phyloP scores from a whole-genome alignment of 192 early-diverging fungal species.

The Entomortierella chlamydospora region DNA sequence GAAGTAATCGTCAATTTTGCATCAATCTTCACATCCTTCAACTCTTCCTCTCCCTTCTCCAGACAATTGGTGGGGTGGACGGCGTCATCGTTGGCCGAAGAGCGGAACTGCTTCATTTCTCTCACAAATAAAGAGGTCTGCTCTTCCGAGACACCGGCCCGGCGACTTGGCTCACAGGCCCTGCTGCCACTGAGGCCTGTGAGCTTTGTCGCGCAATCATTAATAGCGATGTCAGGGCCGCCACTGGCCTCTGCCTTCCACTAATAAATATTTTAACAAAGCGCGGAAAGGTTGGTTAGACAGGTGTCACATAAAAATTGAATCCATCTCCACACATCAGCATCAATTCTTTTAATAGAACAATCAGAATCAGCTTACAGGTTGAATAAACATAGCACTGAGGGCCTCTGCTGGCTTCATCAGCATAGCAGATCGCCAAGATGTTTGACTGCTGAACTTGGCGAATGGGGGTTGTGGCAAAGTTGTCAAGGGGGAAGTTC shows the following conservation, averaged over 20 bases:
- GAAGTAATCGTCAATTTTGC: slow-evolving; percentile 44
- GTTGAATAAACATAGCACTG: slow-evolving; percentile 54
- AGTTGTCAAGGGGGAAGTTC: slow-evolving; percentile 44
- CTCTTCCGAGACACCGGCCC: slow-evolving; percentile 25
- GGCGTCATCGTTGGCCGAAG: slow-evolving; percentile 10
- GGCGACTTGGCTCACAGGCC: slow-evolving; percentile 48
- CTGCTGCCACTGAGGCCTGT: slow-evolving; percentile 51
- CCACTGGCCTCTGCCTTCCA: slow-evolving; percentile 55
- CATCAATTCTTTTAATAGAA: not conserved
- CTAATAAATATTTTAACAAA: too few relatives aligned
- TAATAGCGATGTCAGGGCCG: slow-evolving; percentile 50
- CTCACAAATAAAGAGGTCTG: slow-evolving; percentile 29
- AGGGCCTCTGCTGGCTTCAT: slow-evolving; percentile 41
- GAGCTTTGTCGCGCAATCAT: slow-evolving; percentile 51
- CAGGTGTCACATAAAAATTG: not conserved
- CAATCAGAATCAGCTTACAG: too few relatives aligned
- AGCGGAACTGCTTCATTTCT: slow-evolving; percentile 36
- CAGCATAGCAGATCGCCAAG: slow-evolving; percentile 39
- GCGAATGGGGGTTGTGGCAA: slow-evolving; percentile 19
- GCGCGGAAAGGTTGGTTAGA: too few relatives aligned
- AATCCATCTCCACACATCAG: not conserved
- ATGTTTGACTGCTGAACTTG: slow-evolving; percentile 27
- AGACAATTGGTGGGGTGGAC: slow-evolving; percentile 12
- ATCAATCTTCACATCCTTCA: slow-evolving; percentile 21
- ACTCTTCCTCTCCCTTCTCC: slow-evolving; percentile 5